Evolutionary conservation across 306 rosid species (phyloP).

Genomic region (Luffa aegyptiaca): DNA sequence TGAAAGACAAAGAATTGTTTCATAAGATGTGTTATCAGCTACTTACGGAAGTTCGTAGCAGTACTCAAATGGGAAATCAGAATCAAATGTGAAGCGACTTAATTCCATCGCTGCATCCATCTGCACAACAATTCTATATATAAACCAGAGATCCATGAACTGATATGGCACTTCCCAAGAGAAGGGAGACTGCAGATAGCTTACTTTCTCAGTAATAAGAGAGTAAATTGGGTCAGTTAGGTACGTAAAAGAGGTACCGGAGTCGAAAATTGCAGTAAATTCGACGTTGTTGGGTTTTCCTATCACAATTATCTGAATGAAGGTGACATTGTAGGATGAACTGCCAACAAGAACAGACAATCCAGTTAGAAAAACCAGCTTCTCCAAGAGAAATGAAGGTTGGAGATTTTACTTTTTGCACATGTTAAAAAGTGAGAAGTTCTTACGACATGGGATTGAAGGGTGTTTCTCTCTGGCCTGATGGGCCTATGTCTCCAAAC

Average conservation of each 20-base stretch:
- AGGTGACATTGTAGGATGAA: constrained; percentile 53
- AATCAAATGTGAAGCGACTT: constrained; percentile 14
- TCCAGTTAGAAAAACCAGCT: constrained; percentile 12
- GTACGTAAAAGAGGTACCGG: constrained; percentile 81
- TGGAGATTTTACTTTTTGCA: neutral
- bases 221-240: constrained; percentile 67
- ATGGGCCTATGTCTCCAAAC: constrained; percentile 67
- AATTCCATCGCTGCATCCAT: constrained; percentile 30
- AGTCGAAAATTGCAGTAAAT: constrained; percentile 63
- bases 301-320: constrained; percentile 53
- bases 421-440: constrained; percentile 6
- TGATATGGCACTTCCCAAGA: neutral
- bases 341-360: constrained; percentile 32
- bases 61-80: constrained; percentile 58
- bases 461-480: constrained; percentile 59
- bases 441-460: constrained; percentile 50
- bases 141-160: neutral
- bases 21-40: neutral
- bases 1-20: neutral
- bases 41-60: constrained; percentile 57
- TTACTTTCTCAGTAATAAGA: constrained; percentile 44
- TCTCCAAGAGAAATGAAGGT: neutral
- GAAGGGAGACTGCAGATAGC: constrained; percentile 12
- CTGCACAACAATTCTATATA: constrained; percentile 30
- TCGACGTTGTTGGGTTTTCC: constrained; percentile 25